Evolutionary conservation across 345 rosid species (phyloP), one percentile per base, ranked within the genome.

Genomic region (Salix purpurea): DNA sequence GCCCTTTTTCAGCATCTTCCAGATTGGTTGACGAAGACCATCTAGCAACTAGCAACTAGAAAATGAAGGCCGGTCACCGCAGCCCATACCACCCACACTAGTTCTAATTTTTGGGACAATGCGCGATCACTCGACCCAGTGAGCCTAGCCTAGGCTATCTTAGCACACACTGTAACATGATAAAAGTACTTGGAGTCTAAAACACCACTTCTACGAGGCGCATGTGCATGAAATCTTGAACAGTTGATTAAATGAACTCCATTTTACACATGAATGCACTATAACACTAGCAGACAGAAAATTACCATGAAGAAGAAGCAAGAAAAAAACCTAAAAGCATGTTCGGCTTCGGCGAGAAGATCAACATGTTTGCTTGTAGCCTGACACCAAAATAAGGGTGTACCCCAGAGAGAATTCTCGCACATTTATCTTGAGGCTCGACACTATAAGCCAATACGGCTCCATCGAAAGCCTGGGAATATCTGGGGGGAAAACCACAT

Each of bases 281-380:
- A 11, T 24, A 44, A 11, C 16, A 32, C 37, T 36, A 30, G 24
- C 36, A 56, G 1, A 32, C 4, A 12, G 16, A 18, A 5, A 23
- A 39, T 19, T 7, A 58, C 18, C 48, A 44, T 16, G 60, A 69
- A 67, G 60, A 69, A 67, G 26, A 58, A 23, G 3, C 8, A 5
- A 7, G 39, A 44, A 71, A 64, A 23, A 46, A 78, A 91, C 99
- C 97, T 76, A 96, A 78, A 24, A 90, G 78, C 91, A 86, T 86
- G 70, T 90, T 79, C 4, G 94, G 88, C 83, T 87, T 90, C 12
- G 99, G 99, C 70, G 89, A 86, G 79, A 96, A 96, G 2, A 94
- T 79, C 30, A 94, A 81, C 54, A 96, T 78, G 34, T 85, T 87
- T 30, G 97, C 88, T 73, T 77, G 80, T 26, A 90, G 84, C 69